phyloP scores from a whole-genome alignment of 2,329 filamentous ascomycete species.

The Exophiala viscosa region DNA sequence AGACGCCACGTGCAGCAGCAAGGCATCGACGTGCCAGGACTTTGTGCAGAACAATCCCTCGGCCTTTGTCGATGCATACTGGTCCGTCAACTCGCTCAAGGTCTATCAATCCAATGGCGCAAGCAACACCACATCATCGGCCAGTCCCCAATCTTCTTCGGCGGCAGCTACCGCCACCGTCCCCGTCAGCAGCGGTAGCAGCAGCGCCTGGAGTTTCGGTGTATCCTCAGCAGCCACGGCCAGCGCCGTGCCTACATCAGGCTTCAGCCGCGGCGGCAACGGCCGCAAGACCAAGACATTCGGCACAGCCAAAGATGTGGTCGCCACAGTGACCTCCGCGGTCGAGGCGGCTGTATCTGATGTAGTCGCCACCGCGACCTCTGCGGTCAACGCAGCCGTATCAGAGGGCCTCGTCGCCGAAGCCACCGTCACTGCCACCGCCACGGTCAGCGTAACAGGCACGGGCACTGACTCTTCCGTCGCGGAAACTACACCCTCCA shows the following conservation, averaged over 20 bases:
- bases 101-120: conserved; percentile 18
- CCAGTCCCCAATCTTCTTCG: background rate
- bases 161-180: background rate
- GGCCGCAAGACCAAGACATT: conserved; percentile 5
- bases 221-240: background rate
- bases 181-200: background rate
- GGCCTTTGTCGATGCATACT: conserved; percentile 66
- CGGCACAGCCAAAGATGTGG: conserved; percentile 8
- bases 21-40: conserved; percentile 63
- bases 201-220: background rate
- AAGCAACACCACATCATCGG: background rate
- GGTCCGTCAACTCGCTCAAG: conserved; percentile 24
- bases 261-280: conserved; percentile 6
- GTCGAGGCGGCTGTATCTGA: too few species aligned
- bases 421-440: background rate
- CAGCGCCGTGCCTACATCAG: conserved; percentile 4
- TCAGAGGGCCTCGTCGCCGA: background rate
- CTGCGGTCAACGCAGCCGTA: background rate
- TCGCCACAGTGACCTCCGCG: background rate
- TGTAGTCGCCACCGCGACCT: conserved; percentile 6
- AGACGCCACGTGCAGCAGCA: conserved; percentile 56
- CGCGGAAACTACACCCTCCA: background rate
- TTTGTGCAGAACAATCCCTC: conserved; percentile 69
- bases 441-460: background rate
- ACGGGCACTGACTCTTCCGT: background rate